Percentiles rank a stretch among this genome's conserved stretches.
phyloP scores from a whole-genome alignment of 768 basidiomycete species.

The Steccherinum ochraceum region DNA sequence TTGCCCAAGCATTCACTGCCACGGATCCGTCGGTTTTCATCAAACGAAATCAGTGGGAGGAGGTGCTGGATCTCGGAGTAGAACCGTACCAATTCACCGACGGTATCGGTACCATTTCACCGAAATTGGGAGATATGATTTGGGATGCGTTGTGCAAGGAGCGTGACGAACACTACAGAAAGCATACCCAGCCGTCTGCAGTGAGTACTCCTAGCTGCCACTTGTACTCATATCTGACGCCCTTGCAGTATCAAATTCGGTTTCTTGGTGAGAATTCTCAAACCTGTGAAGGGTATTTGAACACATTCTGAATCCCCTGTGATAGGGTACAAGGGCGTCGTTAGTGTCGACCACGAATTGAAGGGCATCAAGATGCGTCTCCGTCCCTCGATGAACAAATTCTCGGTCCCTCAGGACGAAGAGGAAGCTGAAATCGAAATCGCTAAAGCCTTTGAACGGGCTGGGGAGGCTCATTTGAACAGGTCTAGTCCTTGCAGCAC shows the following conservation, averaged over 20 bases:
- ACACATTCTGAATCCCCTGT: too few species aligned
- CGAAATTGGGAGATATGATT: conserved; percentile 48
- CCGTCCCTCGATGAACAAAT: conserved; percentile 72
- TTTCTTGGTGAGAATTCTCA: conserved; percentile 55
- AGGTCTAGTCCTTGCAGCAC: conserved; percentile 49
- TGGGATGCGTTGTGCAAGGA: conserved; percentile 48
- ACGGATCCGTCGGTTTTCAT: conserved; percentile 71
- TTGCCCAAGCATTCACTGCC: conserved; percentile 80
- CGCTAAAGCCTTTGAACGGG: conserved; percentile 52
- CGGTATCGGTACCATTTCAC: conserved; percentile 75
- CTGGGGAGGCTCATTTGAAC: conserved; percentile 65
- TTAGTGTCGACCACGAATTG: conserved; percentile 52
- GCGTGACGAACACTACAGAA: conserved; percentile 23
- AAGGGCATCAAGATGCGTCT: conserved; percentile 63
- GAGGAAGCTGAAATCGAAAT: conserved; percentile 64
- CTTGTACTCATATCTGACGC: conserved; percentile 28
- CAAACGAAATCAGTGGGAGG: conserved; percentile 49
- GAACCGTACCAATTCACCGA: conserved; percentile 56
- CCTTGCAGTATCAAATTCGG: conserved; percentile 66
- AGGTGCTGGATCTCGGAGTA: conserved; percentile 49
- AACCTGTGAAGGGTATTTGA: neutral
- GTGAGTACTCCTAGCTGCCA: conserved; percentile 52
- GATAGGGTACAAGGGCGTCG: conserved; percentile 65
- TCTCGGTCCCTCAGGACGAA: conserved; percentile 39
- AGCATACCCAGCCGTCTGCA: conserved; percentile 45